A percentile compares a stretch with the other conserved stretches of the same genome.
Conservation (phyloP, 768 basidiomycete species). For the Fistulinella prunicolor region DNA sequence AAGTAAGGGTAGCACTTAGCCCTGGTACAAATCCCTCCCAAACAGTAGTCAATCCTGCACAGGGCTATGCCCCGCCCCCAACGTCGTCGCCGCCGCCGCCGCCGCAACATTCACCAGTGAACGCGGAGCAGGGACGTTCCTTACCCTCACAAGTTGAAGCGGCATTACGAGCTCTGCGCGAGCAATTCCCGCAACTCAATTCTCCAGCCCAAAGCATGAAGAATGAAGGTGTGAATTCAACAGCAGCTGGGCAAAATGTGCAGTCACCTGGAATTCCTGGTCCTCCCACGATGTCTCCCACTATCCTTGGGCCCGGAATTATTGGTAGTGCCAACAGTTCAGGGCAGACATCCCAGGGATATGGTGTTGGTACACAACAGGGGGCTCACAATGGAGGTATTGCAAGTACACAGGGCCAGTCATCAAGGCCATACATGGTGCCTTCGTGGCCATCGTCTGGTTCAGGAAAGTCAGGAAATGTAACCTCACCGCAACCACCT, state of each 20-base stretch:
- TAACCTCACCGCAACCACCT: background rate
- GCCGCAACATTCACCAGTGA: background rate
- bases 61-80: background rate
- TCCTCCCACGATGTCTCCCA: background rate
- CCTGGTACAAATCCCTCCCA: background rate
- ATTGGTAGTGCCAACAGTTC: background rate
- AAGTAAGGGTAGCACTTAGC: background rate
- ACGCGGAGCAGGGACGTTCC: conserved; percentile 2
- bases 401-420: background rate
- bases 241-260: background rate
- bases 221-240: background rate
- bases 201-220: background rate
- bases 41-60: background rate
- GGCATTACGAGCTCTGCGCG: conserved; percentile 15
- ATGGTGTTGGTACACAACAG: conserved; percentile 5
- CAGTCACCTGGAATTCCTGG: background rate
- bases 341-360: background rate
- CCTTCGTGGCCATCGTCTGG: conserved; percentile 2
- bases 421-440: background rate
- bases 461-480: conserved; percentile 3
- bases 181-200: conserved; percentile 14
- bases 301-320: background rate
- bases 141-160: conserved; percentile 10
- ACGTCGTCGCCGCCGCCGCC: background rate
- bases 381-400: conserved; percentile 1